Evolutionary conservation across 2,329 filamentous ascomycete species (phyloP), one percentile per base, ranked within the genome.

Genomic region (Fusarium palustre): DNA sequence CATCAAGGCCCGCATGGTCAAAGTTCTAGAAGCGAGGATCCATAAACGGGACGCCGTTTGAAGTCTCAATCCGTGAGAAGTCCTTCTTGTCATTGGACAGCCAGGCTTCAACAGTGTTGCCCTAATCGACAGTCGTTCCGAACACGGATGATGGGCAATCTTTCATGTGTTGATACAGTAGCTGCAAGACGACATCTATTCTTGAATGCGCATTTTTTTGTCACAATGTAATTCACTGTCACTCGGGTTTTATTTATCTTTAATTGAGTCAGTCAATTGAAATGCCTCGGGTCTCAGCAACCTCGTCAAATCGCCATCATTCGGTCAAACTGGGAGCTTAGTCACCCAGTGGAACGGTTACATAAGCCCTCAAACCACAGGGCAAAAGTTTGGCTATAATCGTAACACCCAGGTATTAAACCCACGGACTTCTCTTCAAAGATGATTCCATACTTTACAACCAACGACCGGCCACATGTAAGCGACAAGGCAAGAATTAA

Each of bases 1-100:
- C 48, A 52, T 41, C 10, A 13, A 39, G 24, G 48, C 24, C 48
- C 48, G 48, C 48, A 52, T 52, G 48, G 48, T 41, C 48, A 52
- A 28, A 28, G 48, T 52, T 52, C 48, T 41, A 24, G 13, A 52
- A 52, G 48, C 48, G 13, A 52, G 28, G n/a, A 20, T 28, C 36
- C 34, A 22, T 41, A 39, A 41, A 36, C 3, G 28, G 28, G 28
- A 30, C 31, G 24, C 24, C 18, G 24, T 36, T n/a, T 13, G 47
- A 28, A 28, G 33, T 24, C n/a, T 52, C 34, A 20, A 30, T 10
- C n/a, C 13, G 12, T 52, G 24, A 16, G 2, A 20, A 7, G 36
- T 22, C 13, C 6, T 20, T 39, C n/a, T 7, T n/a, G 36, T 20
- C n/a, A 36, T 36, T 36, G 36, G n/a, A n/a, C n/a, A 20, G n/a